Base-by-base conservation (phyloP, 2,329 filamentous ascomycete species). In the Pyrenophora teres region DNA sequence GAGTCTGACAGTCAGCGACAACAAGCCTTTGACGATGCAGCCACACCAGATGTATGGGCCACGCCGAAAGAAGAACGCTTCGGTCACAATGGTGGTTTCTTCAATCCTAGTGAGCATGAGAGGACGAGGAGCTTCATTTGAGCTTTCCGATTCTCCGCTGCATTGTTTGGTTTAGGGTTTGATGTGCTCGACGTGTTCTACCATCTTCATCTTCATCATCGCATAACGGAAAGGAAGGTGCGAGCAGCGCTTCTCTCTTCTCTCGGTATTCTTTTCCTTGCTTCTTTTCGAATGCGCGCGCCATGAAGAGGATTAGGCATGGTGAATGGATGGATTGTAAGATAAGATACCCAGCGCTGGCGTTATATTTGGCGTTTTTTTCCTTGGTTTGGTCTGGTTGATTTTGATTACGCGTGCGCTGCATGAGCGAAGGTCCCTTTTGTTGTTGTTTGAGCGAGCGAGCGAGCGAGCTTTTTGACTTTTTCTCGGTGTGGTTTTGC, bases 21-120 rank as follows among this genome's bases (percentile, higher is more conserved):
- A 37, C 54, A 50, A 15, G 57, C 57, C 27, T 53, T 51, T n/a
- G 65, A 69, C 13, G 64, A 69, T 6, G 36, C 65, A 1, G 50
- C 55, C 6, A 71, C 65, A 43, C 68, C 68, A 2, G 71, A 74
- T 18, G 62, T 60, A 2, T 74, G 68, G 68, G 67, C 66, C 4
- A 74, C 71, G 52, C 71, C 71, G 1, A 71, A 67, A 71, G 57
- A 82, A 73, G 49, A 67, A 54, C 60, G 47, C 9, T 62, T 59
- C 18, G 40, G 50, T 16, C 53, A 46, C 0, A 65, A 30, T 9
- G 27, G 60, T 51, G 68, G 61, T 0, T 70, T 70, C 21, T 67
- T 70, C 21, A 40, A 50, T 3, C 3, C 3, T 19, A 27, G 8
- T 12, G 37, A 33, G 15, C 19, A 19, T 19, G 40, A 33, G 4